These are phyloP conservation scores for Climacium dendroides DNA, from an alignment of 225 moss, liverwort and hornwort species.

Conservation along the genomic window DNA sequence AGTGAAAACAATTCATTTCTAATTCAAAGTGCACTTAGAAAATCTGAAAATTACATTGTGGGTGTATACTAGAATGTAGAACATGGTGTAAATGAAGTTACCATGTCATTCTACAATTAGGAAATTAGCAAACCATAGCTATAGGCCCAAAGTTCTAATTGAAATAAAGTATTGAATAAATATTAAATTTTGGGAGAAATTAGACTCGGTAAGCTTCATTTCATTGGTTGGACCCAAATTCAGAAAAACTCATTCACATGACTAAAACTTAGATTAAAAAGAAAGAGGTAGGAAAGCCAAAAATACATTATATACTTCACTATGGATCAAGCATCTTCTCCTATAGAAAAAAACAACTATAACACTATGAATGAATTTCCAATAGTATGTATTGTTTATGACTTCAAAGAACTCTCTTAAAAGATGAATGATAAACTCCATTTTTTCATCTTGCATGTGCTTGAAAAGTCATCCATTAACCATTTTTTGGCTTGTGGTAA, in stretches of 20 bases:
- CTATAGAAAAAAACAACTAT: too few species aligned
- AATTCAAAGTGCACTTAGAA: background rate
- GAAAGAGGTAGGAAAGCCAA: too few species aligned
- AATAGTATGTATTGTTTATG: too few species aligned
- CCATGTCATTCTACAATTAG: background rate
- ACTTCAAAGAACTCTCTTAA: too few species aligned
- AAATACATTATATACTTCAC: too few species aligned
- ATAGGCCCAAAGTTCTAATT: background rate
- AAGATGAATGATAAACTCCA: background rate
- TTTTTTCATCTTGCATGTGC: background rate
- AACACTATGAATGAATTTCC: too few species aligned
- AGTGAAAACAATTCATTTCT: background rate
- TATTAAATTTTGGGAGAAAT: background rate
- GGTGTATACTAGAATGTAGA: background rate
- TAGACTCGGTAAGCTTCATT: background rate
- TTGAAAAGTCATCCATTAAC: background rate
- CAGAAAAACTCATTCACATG: background rate
- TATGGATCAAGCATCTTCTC: too few species aligned
- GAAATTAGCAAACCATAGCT: fast-evolving
- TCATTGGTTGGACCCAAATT: background rate
- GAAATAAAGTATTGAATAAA: background rate
- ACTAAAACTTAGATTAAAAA: background rate
- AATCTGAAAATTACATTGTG: background rate
- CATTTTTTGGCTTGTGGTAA: fast-evolving
- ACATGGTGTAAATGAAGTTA: background rate